Evolutionary conservation across 345 rosid species (phyloP), one percentile per base, ranked within the genome.

Genomic region (Acer negundo): DNA sequence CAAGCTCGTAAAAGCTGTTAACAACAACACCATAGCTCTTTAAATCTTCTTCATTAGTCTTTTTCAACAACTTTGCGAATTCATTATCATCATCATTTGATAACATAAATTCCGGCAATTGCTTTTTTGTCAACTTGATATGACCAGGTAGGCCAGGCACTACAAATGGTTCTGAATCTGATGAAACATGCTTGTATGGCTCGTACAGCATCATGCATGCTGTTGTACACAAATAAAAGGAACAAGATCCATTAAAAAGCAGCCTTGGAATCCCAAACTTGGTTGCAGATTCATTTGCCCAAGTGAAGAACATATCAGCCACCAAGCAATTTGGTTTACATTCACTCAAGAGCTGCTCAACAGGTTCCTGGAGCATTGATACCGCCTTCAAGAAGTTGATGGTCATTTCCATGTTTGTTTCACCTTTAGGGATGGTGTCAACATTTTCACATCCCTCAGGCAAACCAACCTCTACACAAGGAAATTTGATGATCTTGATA

Each of bases 381-480:
- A 70, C 63, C 1, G 87, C 85, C 42, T 16, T 26, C 31, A 84
- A 15, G 28, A 91, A 83, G 38, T 81, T 86, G 0, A 4, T 28
- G 3, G 11, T 13, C 84, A 76, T 77, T 15, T 63, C 81, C 72
- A 31, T 31, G 35, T 31, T 0, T 31, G 1, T 6, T 15, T 19
- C 26, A 12, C 12, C 28, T 8, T 4, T 67, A 74, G 58, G 6
- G 75, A 86, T 38, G 17, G 66, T 69, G 38, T 87, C 85, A 0
- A 76, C 0, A 44, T 83, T 85, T 59, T 90, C 89, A 42, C 84
- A 86, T 22, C 87, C 89, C 42, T 78, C 23, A 0, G 90, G 87
- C 42, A 88, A 79, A 10, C 90, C 91, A 0, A 68, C 85, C 76
- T 82, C 87, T 3, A 12, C 46, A 24, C 78, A 72, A 23, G 93